Evolutionary conservation across 2,329 filamentous ascomycete species (phyloP).

Genomic region (Epichloe typhina): DNA sequence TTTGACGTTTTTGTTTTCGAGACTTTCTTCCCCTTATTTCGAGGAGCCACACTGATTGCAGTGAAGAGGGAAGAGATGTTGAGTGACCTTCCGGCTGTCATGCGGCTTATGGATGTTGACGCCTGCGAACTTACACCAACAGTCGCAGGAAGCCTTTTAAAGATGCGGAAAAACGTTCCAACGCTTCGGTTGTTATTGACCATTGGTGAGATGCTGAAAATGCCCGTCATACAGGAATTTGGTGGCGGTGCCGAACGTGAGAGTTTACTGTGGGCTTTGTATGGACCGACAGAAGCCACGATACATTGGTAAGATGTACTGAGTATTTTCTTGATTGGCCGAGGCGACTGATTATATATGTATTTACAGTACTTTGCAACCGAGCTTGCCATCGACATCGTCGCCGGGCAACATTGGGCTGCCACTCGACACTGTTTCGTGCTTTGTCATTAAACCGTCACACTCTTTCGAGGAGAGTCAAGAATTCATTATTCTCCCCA

Average conservation of each 20-base stretch:
- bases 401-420: conserved; percentile 59
- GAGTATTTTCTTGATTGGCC: not conserved
- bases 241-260: conserved; percentile 38
- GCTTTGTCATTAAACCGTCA: conserved; percentile 49
- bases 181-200: conserved; percentile 60
- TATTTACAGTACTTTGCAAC: conserved; percentile 49
- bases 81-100: conserved; percentile 55
- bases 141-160: conserved; percentile 65
- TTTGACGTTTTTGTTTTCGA: conserved; percentile 95
- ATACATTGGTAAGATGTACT: conserved; percentile 57
- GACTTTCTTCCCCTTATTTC: conserved; percentile 75
- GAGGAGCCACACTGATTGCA: conserved; percentile 59
- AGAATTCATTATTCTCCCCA: conserved; percentile 41
- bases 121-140: conserved; percentile 84
- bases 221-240: conserved; percentile 65
- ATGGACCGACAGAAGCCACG: conserved; percentile 81
- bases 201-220: conserved; percentile 86
- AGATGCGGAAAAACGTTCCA: conserved; percentile 53
- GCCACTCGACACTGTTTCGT: conserved; percentile 70
- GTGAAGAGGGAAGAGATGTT: conserved; percentile 59
- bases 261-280: conserved; percentile 81
- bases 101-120: conserved; percentile 57
- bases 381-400: conserved; percentile 41
- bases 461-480: conserved; percentile 8
- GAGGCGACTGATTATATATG: not conserved